Base-by-base conservation (phyloP, 495 filamentous ascomycete genomes). In the Pyrenula aspistea region DNA sequence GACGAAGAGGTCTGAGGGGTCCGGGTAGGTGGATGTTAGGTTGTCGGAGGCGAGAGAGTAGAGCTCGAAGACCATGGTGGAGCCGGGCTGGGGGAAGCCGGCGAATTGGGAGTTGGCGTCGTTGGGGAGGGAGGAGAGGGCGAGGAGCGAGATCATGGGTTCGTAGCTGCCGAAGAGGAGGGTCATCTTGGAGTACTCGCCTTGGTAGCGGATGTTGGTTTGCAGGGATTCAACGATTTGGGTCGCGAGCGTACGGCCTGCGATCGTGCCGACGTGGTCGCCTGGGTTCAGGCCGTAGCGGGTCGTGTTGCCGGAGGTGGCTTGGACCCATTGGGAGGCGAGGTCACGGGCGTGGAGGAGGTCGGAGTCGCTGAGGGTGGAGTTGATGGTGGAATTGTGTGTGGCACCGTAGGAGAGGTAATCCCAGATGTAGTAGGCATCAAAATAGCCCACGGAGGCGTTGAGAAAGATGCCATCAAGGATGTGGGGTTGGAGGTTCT, bases 91-190 rank as follows among this genome's bases (percentile, higher is more conserved):
- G 2, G 84, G 81, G 10, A 90, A 74, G 50, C 85, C 86, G 56
- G 73, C 80, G 73, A 93, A 91, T 62, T 87, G 78, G 1, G 64
- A 56, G 25, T 76, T 76, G 21, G 74, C 72, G 2, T 60, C 49
- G 1, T 63, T 66, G 2, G 79, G 73, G 48, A 92, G 75, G 51
- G 78, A 67, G 25, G 84, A 64, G 11, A 92, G 75, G 11, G 85
- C 87, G 64, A 90, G 86, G 68, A 92, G 86, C 10, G 85, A 82
- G 51, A 87, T 71, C 65, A 88, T 86, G 59, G 85, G 80, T 31
- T 80, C 85, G 60, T 86, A 85, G 24, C 78, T 74, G 53, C 88
- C 88, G 67, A 91, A 84, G 53, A 86, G 68, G 62, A 91, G 67
- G 21, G 71, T 77, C 68, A 90, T 67, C 59, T 81, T 84, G 51